Base-by-base conservation (phyloP, 257 asterid species). In the Penstemon newberryi region DNA sequence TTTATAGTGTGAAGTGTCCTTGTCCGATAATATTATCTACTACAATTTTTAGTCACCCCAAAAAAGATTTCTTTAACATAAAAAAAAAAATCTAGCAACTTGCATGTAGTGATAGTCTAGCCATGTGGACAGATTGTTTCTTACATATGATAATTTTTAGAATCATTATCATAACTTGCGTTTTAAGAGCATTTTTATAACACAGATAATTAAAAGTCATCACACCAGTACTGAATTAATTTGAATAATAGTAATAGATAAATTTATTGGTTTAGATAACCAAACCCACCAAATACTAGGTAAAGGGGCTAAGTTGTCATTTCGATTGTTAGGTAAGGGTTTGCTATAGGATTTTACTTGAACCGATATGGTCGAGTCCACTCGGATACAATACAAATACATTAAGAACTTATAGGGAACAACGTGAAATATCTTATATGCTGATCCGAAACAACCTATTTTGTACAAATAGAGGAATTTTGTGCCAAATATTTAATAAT, bases 121-220 rank as follows among this genome's bases (percentile, higher is more conserved):
- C 81, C 91, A 85, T 76, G 86, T 85, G 95, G 78, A 73, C 84
- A 84, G 87, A 74, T 78, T 60, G 85, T 75, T 63, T 61, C 63
- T 52, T 54, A 53, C 42, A 46, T 6, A 56, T 9, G 43, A 62
- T 63, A 44, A 11, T 18, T 53, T 5, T 41, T 67, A 38, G 65
- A 72, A 80, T 79, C 78, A 75, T 69, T 70, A 63, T 46, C 60
- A 67, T 44, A 60, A 60, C 38, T 12, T 33, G 41, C n/a, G 40
- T 52, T 56, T 60, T 61, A 7, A 36, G 47, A 63, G 13, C 44
- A 51, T 62, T 59, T 52, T 42, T 70, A 41, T 2, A 65, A 67
- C 70, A 63, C 66, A 66, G 64, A 72, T 50, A n/a, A n/a, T n/a
- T n/a, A 71, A 38, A 68, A 11, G 18, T 15, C 18, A 69, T 79